Evolutionary conservation across 148 eudicot genomes (phyloP), one percentile per base, ranked within the genome.

Genomic region (Silene latifolia): DNA sequence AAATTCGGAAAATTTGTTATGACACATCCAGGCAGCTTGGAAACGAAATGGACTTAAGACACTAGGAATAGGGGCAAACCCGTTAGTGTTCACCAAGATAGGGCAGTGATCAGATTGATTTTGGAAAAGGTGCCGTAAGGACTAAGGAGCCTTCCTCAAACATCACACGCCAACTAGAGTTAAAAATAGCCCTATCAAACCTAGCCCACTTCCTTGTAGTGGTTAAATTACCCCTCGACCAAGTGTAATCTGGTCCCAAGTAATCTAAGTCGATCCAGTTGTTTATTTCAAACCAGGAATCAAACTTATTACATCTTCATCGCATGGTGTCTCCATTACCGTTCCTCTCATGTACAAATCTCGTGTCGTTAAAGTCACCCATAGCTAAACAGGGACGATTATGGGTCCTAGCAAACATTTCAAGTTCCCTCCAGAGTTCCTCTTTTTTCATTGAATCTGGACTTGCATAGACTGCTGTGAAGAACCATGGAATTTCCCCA

Each of bases 361-460:
- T n/a, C n/a, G n/a, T n/a, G n/a, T n/a, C n/a, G n/a, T n/a, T n/a
- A n/a, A n/a, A n/a, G n/a, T n/a, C n/a, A 0, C 76, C 76, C 4
- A 5, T 56, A 0, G 44, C 20, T 0, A 63, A 14, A 39, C 74
- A 69, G 0, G 69, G 79, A 0, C 25, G 2, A 6, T 8, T 0
- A 25, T 32, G 0, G 3, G 11, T 2, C 0, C 0, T 0, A 0
- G 56, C 57, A 9, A 72, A 24, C 0, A 10, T 3, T 0, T 39
- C 44, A 0, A 78, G 5, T 2, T 15, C 23, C 0, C 2, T 0
- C 81, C 47, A 78, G 2, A 78, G 10, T 0, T 56, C 57, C 0
- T n/a, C n/a, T n/a, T n/a, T n/a, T n/a, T n/a, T n/a, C n/a, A n/a
- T n/a, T n/a, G n/a, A n/a, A n/a, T n/a, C 46, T 8, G 67, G 81